phyloP scores from a whole-genome alignment of 345 rosid genomes.

The Aurinia saxatilis region DNA sequence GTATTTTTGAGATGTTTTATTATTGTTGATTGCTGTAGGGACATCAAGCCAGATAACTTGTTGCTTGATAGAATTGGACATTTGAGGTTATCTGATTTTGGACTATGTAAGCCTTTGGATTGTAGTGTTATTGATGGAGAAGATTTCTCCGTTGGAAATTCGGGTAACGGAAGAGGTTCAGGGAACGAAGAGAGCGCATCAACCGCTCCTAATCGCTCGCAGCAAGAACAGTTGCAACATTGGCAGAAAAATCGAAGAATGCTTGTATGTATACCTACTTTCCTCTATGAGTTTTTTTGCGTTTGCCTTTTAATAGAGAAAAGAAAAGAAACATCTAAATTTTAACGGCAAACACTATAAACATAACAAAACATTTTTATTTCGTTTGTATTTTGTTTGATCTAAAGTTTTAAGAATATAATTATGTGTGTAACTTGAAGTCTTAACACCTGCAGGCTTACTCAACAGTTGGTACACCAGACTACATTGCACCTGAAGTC shows the following conservation, averaged over 20 bases:
- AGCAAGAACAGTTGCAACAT: constrained; percentile 77
- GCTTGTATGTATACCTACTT: constrained; percentile 62
- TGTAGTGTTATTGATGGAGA: constrained; percentile 70
- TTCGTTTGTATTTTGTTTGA: neutral
- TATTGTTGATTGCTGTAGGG: constrained; percentile 44
- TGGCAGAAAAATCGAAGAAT: constrained; percentile 95
- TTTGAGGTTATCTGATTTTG: constrained; percentile 90
- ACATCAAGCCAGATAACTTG: constrained; percentile 92
- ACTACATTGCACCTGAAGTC: constrained; percentile 93
- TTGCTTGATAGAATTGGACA: constrained; percentile 84
- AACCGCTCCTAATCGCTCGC: constrained; percentile 61
- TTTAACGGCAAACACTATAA: no score
- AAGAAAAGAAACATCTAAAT: no score
- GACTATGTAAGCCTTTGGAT: constrained; percentile 88
- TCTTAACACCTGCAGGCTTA: constrained; percentile 55
- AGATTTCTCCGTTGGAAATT: constrained; percentile 48
- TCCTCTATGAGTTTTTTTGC: no score
- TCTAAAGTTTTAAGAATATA: no score
- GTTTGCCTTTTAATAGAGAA: no score
- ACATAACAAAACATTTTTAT: neutral
- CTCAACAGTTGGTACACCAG: constrained; percentile 95
- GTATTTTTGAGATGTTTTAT: neutral
- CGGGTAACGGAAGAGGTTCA: constrained; percentile 32
- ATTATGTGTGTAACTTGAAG: neutral
- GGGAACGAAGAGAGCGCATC: constrained; percentile 35